Evolutionary conservation across 192 early-diverging fungal species (phyloP).

Genomic region (Podila epigama): DNA sequence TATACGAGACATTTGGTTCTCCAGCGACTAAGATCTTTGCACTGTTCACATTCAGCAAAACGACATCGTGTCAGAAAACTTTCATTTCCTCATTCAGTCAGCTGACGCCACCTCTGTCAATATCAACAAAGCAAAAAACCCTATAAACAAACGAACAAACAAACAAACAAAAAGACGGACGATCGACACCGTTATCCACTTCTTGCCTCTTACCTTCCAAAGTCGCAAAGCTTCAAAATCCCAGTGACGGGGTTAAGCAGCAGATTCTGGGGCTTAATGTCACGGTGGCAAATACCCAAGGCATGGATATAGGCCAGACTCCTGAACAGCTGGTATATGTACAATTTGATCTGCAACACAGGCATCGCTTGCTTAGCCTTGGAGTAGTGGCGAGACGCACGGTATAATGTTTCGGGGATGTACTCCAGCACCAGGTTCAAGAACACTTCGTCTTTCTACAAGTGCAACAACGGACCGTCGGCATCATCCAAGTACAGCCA

Average conservation of each 20-base stretch:
- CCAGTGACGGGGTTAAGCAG: conserved; percentile 89
- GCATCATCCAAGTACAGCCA: too few species aligned
- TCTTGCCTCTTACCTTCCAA: conserved; percentile 69
- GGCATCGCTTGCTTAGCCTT: conserved; percentile 96
- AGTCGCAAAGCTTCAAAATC: conserved; percentile 98
- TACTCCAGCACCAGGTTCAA: conserved; percentile 96
- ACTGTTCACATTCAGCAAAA: conserved; percentile 44
- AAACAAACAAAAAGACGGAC: neutral
- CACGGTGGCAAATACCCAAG: conserved; percentile 97
- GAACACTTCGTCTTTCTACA: conserved; percentile 89
- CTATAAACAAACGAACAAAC: conserved; percentile 20
- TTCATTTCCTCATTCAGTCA: neutral
- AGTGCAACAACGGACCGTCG: neutral
- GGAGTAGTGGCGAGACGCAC: conserved; percentile 88
- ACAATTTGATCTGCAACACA: conserved; percentile 94
- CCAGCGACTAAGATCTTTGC: conserved; percentile 94
- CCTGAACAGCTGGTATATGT: conserved; percentile 98
- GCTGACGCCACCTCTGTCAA: neutral
- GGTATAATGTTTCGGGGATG: conserved; percentile 96
- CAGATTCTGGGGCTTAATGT: conserved; percentile 99
- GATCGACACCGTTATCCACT: neutral
- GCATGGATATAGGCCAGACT: conserved; percentile 97
- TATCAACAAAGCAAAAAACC: conserved; percentile 7
- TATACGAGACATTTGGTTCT: conserved; percentile 98
- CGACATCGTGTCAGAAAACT: neutral